Evolutionary conservation across 805 yeast species (phyloP), one percentile per base, ranked within the genome.

Genomic region (Barnettozyma salicaria): DNA sequence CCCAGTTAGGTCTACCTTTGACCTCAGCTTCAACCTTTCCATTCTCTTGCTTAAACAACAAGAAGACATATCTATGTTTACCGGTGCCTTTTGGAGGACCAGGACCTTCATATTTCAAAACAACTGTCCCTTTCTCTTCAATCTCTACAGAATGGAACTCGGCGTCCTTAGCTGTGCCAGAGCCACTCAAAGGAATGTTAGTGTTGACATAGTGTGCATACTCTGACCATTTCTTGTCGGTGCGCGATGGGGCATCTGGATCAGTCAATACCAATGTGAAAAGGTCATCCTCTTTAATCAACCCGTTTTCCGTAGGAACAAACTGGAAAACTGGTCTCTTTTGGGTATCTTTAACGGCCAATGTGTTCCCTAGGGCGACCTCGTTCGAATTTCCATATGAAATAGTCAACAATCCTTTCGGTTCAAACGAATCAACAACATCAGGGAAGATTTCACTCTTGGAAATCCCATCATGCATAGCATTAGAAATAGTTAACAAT

Each of bases 11-110:
- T 53, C 94, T 69, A 70, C 80, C 18, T 55, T 40, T 18, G 77
- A 66, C 55, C 33, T 68, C 30, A 12, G 50, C 47, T 2, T 48
- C 43, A 27, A 63, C 24, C 56, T 65, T 29, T 42, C 58, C 45
- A 50, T 61, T 22, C 61, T 71, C 52, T 65, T 81, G 94, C 61
- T 80, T 81, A 60, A 68, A 86, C 43, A 89, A 62, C 38, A 86
- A 50, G 50, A 82, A 84, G 14, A 84, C 86, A 58, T 89, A 89
- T 46, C 96, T 77, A 65, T 89, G 97, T 53, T 79, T 74, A 11
- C 94, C 90, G 1, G 96, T 83, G 38, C 77, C 78, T 32, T 73
- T 72, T 27, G 96, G 96, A n/a, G 96, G 96, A 5, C 75, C 96
- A 4, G 96, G 96, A 0, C 95, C 95, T 48, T 63, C 54, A 59